Conservation (phyloP, 2,329 filamentous ascomycete genomes). For the Hyphodiscus sp. region DNA sequence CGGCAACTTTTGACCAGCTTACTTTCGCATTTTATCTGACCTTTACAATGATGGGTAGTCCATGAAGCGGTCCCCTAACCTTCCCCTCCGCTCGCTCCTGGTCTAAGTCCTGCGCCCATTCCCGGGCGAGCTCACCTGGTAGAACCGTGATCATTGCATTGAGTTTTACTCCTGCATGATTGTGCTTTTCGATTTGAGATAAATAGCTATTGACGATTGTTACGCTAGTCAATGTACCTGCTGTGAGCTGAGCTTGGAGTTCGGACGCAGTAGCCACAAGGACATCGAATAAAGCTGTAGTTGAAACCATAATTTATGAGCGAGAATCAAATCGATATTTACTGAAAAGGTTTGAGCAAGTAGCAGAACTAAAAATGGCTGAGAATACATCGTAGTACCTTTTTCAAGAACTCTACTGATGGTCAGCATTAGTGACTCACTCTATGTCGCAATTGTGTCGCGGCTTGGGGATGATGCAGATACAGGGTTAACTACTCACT, state of each 20-base stretch:
- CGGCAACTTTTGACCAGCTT: slow-evolving; percentile 28
- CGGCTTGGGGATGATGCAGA: too few relatives aligned
- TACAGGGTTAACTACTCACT: too few relatives aligned
- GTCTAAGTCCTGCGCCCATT: slow-evolving; percentile 44
- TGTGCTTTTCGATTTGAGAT: slow-evolving; percentile 22
- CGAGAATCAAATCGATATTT: too few relatives aligned
- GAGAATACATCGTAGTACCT: too few relatives aligned
- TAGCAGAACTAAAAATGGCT: too few relatives aligned
- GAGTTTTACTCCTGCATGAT: slow-evolving; percentile 22
- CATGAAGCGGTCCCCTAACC: slow-evolving; percentile 46
- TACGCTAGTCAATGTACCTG: slow-evolving; percentile 13
- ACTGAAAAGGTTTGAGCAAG: too few relatives aligned
- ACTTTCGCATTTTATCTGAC: slow-evolving; percentile 41
- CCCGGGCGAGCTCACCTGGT: slow-evolving; percentile 30
- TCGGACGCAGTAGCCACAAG: too few relatives aligned
- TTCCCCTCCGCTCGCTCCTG: slow-evolving; percentile 38
- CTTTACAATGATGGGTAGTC: slow-evolving; percentile 46
- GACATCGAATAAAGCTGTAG: too few relatives aligned
- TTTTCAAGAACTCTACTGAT: too few relatives aligned
- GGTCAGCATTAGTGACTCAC: too few relatives aligned
- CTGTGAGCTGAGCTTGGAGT: not conserved
- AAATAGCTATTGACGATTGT: slow-evolving; percentile 16
- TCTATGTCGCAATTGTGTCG: too few relatives aligned
- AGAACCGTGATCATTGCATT: slow-evolving; percentile 43
- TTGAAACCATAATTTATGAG: too few relatives aligned